Percentiles rank a stretch among this genome's conserved stretches.
Evolutionary conservation across 805 yeast species (phyloP).

Genomic region (Starmera quercuum): DNA sequence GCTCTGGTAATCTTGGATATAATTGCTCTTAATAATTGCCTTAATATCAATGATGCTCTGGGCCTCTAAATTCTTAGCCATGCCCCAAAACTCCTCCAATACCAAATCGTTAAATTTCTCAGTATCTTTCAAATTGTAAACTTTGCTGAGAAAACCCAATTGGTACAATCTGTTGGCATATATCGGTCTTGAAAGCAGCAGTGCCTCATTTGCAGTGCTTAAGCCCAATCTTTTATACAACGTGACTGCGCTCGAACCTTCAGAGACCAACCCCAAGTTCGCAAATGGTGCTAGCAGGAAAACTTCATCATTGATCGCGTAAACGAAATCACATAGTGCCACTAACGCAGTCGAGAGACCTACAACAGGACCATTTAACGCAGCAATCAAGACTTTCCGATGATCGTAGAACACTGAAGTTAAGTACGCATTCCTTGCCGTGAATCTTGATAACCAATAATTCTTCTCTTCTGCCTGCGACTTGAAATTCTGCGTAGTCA

Average conservation of each 20-base stretch:
- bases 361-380: constrained; percentile 81
- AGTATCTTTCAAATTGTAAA: constrained; percentile 35
- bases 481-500: constrained; percentile 5
- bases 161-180: constrained; percentile 45
- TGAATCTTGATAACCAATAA: constrained; percentile 49
- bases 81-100: constrained; percentile 28
- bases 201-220: constrained; percentile 65
- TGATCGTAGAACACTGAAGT: constrained; percentile 66
- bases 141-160: constrained; percentile 56
- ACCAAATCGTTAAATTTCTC: constrained; percentile 41
- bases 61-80: constrained; percentile 28
- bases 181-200: constrained; percentile 62
- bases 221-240: constrained; percentile 65
- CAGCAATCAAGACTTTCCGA: constrained; percentile 59
- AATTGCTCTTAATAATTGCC: constrained; percentile 25
- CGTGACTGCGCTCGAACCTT: constrained; percentile 69
- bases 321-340: constrained; percentile 69
- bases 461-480: constrained; percentile 19
- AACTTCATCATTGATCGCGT: constrained; percentile 50
- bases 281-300: constrained; percentile 71
- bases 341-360: constrained; percentile 73
- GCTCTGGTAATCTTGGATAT: constrained; percentile 27
- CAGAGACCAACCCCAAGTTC: constrained; percentile 74
- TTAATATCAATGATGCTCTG: constrained; percentile 39
- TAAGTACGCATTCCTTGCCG: constrained; percentile 64